Conservation (phyloP, 2,329 filamentous ascomycete genomes). For the Pseudofabraea citricarpa region DNA sequence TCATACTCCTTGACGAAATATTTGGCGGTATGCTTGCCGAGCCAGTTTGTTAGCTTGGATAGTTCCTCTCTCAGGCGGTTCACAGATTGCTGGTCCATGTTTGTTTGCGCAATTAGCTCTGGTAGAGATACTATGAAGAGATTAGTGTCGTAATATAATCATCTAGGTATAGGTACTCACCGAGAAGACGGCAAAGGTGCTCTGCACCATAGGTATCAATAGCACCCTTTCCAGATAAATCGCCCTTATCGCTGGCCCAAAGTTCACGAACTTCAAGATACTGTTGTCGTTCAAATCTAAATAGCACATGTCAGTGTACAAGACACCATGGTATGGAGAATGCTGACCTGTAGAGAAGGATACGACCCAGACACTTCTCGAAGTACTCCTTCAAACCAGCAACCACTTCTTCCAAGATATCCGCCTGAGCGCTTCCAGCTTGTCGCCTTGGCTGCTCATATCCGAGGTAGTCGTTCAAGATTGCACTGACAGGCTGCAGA, state of each 20-base stretch:
- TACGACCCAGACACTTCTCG: conserved; percentile 80
- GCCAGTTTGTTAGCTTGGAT: conserved; percentile 78
- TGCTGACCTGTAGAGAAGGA: conserved; percentile 73
- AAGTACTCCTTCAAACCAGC: conserved; percentile 90
- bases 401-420: conserved; percentile 86
- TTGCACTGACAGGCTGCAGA: conserved; percentile 65
- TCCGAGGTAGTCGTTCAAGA: conserved; percentile 75
- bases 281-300: conserved; percentile 83
- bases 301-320: conserved; percentile 9
- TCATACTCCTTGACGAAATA: conserved; percentile 80
- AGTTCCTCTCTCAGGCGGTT: conserved; percentile 86
- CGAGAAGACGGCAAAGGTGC: conserved; percentile 82
- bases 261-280: conserved; percentile 72
- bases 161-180: conserved; percentile 46
- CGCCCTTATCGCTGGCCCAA: conserved; percentile 58
- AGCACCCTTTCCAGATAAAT: conserved; percentile 64
- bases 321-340: neutral
- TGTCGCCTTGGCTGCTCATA: conserved; percentile 64
- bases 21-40: conserved; percentile 65
- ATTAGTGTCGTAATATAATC: conserved; percentile 6
- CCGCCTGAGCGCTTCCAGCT: conserved; percentile 64
- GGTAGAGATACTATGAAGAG: conserved; percentile 69
- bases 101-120: conserved; percentile 92
- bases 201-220: conserved; percentile 89
- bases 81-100: conserved; percentile 93